Evolutionary conservation across 2,329 filamentous ascomycete genomes (phyloP).

Genomic region (Scytalidium sp.): DNA sequence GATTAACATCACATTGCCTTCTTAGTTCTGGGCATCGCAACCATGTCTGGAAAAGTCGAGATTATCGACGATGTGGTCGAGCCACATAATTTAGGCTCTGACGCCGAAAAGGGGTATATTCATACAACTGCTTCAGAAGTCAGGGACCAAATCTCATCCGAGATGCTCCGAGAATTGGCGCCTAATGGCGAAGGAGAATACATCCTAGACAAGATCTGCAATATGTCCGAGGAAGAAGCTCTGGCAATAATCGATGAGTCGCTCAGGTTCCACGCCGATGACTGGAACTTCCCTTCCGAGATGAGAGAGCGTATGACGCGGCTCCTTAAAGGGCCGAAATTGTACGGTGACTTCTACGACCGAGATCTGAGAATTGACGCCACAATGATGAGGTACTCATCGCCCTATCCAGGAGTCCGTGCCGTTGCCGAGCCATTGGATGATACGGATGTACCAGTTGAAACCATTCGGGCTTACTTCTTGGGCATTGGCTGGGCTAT

Average conservation of each 20-base stretch:
- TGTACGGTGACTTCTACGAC: conserved; percentile 38
- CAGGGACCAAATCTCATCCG: conserved; percentile 36
- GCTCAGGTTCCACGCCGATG: conserved; percentile 37
- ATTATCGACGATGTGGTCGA: conserved; percentile 8
- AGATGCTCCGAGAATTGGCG: conserved; percentile 37
- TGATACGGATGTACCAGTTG: conserved; percentile 32
- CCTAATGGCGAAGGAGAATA: conserved; percentile 41
- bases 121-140: conserved; percentile 9
- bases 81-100: conserved; percentile 7
- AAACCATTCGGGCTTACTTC: conserved; percentile 41
- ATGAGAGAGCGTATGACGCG: conserved; percentile 39
- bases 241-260: conserved; percentile 35
- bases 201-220: conserved; percentile 38
- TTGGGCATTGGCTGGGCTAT: conserved; percentile 37
- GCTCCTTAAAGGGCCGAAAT: conserved; percentile 35
- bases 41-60: conserved; percentile 11
- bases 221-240: conserved; percentile 41
- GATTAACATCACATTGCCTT: too few species aligned
- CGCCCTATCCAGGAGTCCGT: conserved; percentile 40
- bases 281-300: conserved; percentile 42
- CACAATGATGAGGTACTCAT: conserved; percentile 32
- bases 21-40: too few species aligned
- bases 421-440: conserved; percentile 36
- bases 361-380: conserved; percentile 39
- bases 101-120: conserved; percentile 27